Evolutionary conservation across 768 basidiomycete species (phyloP).

Genomic region (Zangia roseola): DNA sequence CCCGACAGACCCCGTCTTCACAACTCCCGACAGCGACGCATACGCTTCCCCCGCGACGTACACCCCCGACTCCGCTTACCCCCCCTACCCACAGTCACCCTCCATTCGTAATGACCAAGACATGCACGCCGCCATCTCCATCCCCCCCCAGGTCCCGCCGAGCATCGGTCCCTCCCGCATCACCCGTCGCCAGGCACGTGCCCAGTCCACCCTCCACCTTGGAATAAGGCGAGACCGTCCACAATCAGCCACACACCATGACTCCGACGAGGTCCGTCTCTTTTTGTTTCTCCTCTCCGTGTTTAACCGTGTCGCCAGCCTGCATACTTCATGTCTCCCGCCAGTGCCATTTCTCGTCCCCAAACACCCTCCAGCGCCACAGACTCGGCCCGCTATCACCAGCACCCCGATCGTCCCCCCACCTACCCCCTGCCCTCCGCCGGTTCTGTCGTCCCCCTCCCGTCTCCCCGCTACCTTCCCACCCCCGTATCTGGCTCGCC

Average conservation of each 20-base stretch:
- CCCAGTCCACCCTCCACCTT: constrained; percentile 33
- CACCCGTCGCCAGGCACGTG: constrained; percentile 45
- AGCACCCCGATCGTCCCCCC: constrained; percentile 33
- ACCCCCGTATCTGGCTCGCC: constrained; percentile 46
- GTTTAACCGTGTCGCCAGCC: constrained; percentile 21
- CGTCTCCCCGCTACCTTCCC: constrained; percentile 44
- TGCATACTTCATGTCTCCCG: constrained; percentile 37
- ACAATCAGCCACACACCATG: constrained; percentile 20
- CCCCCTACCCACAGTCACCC: constrained; percentile 29
- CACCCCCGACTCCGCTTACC: constrained; percentile 29
- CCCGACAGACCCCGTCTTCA: constrained; percentile 32
- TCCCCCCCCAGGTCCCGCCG: constrained; percentile 43
- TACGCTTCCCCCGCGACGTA: constrained; percentile 26
- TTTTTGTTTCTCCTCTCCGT: neutral
- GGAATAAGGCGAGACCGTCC: constrained; percentile 32
- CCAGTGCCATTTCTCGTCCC: constrained; percentile 37
- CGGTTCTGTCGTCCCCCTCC: constrained; percentile 27
- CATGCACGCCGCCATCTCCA: constrained; percentile 27
- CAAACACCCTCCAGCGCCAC: constrained; percentile 37
- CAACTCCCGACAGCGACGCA: constrained; percentile 40
- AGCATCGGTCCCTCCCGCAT: constrained; percentile 54
- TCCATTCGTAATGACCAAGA: constrained; percentile 29
- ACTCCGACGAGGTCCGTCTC: constrained; percentile 27
- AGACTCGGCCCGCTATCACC: constrained; percentile 32
- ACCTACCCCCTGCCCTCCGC: constrained; percentile 24